Percentiles rank a stretch among this genome's conserved stretches.
Conservation (phyloP, 176 grass and related monocot genomes). For the Eremochloa ophiuroides region DNA sequence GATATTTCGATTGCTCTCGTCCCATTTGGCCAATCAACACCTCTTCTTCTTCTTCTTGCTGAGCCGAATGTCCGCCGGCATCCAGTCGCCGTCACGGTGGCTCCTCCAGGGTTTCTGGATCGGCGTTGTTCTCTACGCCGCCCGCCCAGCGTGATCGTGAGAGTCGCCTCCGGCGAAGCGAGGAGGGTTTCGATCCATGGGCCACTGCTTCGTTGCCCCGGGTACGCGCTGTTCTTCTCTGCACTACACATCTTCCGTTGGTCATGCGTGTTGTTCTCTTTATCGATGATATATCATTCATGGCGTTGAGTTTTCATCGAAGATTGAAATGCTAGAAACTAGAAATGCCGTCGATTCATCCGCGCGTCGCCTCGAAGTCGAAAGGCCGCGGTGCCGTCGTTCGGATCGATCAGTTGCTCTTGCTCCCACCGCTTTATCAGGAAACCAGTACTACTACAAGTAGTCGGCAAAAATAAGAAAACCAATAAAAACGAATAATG, state of each 20-base stretch:
- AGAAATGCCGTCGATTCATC: background rate
- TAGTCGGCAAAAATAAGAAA: too few species aligned
- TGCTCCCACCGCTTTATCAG: background rate
- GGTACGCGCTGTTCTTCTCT: background rate
- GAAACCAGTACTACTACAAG: too few species aligned
- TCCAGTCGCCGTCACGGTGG: background rate
- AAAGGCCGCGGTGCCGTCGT: background rate
- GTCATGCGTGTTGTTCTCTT: background rate
- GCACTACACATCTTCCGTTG: too few species aligned
- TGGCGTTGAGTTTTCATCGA: background rate
- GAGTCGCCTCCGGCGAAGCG: background rate
- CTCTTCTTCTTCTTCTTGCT: background rate
- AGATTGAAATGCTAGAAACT: background rate
- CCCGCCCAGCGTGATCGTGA: background rate
- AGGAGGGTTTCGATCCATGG: background rate
- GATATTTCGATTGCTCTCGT: background rate
- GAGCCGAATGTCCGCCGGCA: background rate
- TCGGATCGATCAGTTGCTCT: background rate
- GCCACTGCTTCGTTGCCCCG: background rate
- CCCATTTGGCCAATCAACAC: background rate
- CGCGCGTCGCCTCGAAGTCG: background rate
- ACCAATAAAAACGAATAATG: background rate
- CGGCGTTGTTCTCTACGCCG: background rate
- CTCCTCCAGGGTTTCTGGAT: background rate
- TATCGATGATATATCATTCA: background rate